phyloP scores from a whole-genome alignment of 371 early-diverging fungal genomes.

The Mortierella sp. region DNA sequence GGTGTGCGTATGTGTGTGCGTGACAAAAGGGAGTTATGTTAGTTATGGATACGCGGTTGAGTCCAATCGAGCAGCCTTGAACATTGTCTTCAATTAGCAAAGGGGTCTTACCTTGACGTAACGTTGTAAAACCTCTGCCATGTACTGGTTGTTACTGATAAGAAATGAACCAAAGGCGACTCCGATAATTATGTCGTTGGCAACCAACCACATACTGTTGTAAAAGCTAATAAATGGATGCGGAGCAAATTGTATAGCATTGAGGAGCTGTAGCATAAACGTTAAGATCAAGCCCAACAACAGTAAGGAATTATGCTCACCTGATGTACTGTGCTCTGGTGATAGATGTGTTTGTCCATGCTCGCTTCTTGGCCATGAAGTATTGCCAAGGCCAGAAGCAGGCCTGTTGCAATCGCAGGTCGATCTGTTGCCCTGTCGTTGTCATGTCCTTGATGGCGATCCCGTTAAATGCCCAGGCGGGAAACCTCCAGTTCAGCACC shows the following conservation, averaged over 20 bases:
- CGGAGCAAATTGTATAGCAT: slow-evolving; percentile 7
- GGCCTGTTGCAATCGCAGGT: slow-evolving; percentile 82
- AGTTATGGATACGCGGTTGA: neutral
- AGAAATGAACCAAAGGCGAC: slow-evolving; percentile 84
- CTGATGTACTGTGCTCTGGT: slow-evolving; percentile 88
- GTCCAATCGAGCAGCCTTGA: no score
- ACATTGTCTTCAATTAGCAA: no score
- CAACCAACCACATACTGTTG: slow-evolving; percentile 96
- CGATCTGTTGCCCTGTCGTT: slow-evolving; percentile 83
- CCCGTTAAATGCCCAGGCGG: slow-evolving; percentile 69
- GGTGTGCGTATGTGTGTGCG: neutral
- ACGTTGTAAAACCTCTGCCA: slow-evolving; percentile 68
- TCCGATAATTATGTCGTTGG: slow-evolving; percentile 93
- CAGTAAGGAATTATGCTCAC: slow-evolving; percentile 44
- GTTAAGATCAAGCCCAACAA: neutral
- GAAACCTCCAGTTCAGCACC: slow-evolving; percentile 67
- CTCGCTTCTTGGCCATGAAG: slow-evolving; percentile 68
- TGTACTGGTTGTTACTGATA: slow-evolving; percentile 68
- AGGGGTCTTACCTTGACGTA: slow-evolving; percentile 49
- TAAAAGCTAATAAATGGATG: slow-evolving; percentile 75
- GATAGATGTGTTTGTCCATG: slow-evolving; percentile 76
- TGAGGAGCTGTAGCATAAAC: neutral
- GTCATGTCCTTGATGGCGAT: slow-evolving; percentile 75
- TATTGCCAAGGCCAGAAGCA: slow-evolving; percentile 91
- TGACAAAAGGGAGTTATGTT: neutral